Base-by-base conservation (phyloP, 257 asterid species). In the Nemophila menziesii region DNA sequence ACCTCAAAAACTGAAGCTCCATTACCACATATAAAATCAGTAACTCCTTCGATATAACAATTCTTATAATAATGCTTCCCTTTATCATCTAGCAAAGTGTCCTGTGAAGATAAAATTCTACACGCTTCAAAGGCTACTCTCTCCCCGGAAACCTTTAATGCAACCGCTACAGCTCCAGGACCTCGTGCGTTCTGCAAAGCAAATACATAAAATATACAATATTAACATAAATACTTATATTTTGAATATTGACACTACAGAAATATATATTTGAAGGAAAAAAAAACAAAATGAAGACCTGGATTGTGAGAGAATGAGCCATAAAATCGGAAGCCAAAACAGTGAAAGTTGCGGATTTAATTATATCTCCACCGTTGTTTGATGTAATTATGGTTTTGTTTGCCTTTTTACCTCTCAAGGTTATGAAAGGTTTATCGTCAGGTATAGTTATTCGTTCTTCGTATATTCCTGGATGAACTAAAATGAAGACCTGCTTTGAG, bases 11-110 rank as follows among this genome's bases (percentile, higher is more conserved):
- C 54, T 23, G 76, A 72, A 24, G 76, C 70, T 2, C 56, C 76
- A 58, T 58, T 68, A 22, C 71, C 80, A 44, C 64, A 72, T 22
- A 68, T 72, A 21, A 72, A 72, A 34, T 72, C 76, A 45, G 73
- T 65, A 44, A 62, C 80, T 12, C 80, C 80, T 61, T 68, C 64
- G 9, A 73, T 68, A 43, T 64, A 65, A 51, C 71, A 73, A 9
- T 62, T 61, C 12, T 44, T 54, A 5, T 68, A 68, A 54, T 61
- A 72, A 49, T 72, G 80, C n/a, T 66, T 64, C 33, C 80, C 80
- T 18, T 7, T 44, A 16, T 65, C 80, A 38, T 68, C 80, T 19
- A 68, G 65, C 43, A 65, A 22, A 0, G 76, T 64, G 20, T 72
- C 76, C 24, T 68, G 80, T 29, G 57, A 57, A 2, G 63, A 56